phyloP scores from a whole-genome alignment of 805 yeast species.

The Starmerella asiatica region DNA sequence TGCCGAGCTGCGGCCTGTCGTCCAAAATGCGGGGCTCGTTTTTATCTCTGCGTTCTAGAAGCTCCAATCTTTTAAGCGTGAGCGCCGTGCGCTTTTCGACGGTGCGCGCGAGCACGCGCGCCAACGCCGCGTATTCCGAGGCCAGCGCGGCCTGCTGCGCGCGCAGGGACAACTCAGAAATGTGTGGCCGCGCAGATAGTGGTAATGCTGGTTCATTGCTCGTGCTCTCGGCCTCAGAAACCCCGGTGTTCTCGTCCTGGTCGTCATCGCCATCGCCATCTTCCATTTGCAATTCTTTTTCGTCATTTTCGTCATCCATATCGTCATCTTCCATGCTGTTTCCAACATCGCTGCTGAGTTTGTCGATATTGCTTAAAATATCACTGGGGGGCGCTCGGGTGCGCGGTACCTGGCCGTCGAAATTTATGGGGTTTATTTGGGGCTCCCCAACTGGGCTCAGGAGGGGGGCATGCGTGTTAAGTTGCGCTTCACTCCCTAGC shows the following conservation, averaged over 20 bases:
- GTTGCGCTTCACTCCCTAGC: not conserved
- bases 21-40: conserved; percentile 2
- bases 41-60: conserved; percentile 5
- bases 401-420: too few relatives aligned
- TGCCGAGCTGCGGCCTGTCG: conserved; percentile 10
- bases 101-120: conserved; percentile 13
- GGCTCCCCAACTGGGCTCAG: too few relatives aligned
- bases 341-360: too few relatives aligned
- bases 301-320: not conserved
- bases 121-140: conserved; percentile 16
- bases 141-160: conserved; percentile 15
- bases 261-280: not conserved
- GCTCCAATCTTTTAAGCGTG: conserved; percentile 17
- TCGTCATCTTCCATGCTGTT: not conserved
- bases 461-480: too few relatives aligned
- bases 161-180: conserved; percentile 11
- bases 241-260: not conserved
- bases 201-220: not conserved
- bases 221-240: not conserved
- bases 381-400: too few relatives aligned
- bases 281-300: not conserved
- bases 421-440: too few relatives aligned
- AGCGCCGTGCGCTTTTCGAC: conserved; percentile 17
- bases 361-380: too few relatives aligned
- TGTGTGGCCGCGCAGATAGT: not conserved